These are phyloP conservation scores for Tylopilus plumbeoviolaceoides DNA, from an alignment of 768 basidiomycete genomes.

Conservation along the genomic window DNA sequence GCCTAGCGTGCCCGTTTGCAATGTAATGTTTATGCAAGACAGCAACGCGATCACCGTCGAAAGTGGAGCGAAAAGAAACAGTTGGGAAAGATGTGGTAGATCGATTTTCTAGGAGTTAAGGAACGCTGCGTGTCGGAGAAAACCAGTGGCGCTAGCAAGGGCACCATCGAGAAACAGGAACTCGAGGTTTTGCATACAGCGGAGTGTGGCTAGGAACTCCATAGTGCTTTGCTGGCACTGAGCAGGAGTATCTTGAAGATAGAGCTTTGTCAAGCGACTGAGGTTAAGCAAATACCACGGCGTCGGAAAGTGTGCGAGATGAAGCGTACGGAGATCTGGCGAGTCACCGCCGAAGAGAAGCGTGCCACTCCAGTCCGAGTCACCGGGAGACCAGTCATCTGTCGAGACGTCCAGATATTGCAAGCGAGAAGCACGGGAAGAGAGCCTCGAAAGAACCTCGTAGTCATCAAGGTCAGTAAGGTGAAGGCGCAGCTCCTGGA, in stretches of 20 bases:
- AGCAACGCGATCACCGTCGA: background rate
- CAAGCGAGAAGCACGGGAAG: background rate
- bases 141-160: conserved; percentile 17
- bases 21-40: background rate
- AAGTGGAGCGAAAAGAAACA: background rate
- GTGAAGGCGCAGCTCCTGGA: background rate
- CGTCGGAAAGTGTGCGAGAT: background rate
- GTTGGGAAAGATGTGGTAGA: background rate
- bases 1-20: background rate
- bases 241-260: background rate
- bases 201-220: conserved; percentile 9
- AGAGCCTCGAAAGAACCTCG: background rate
- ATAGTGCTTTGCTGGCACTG: background rate
- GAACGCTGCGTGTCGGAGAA: background rate
- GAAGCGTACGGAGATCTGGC: background rate
- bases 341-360: background rate
- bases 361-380: too few species aligned
- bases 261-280: background rate
- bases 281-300: background rate
- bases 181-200: conserved; percentile 28
- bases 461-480: background rate
- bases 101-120: background rate
- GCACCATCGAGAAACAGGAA: conserved; percentile 15
- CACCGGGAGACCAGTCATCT: too few species aligned
- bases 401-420: background rate